Percentiles rank a stretch among this genome's conserved stretches.
phyloP scores from a whole-genome alignment of 2,329 filamentous ascomycete species.

The Xylaria sp. region DNA sequence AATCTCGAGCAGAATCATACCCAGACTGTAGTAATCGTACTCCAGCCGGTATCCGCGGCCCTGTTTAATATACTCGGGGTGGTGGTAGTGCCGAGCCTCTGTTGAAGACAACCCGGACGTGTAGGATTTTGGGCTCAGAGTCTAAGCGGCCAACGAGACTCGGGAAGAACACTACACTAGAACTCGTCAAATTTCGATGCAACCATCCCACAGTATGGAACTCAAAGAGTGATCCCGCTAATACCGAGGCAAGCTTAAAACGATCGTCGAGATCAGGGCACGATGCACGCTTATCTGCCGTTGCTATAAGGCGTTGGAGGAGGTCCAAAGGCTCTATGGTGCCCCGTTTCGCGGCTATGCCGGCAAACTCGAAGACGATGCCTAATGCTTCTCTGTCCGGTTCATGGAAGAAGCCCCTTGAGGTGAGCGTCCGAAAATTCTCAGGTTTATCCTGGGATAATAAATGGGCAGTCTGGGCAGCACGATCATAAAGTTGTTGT shows the following conservation, averaged over 20 bases:
- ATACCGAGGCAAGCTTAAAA: constrained; percentile 13
- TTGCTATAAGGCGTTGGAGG: constrained; percentile 7
- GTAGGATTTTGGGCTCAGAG: not conserved
- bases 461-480: constrained; percentile 11
- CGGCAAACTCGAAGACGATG: constrained; percentile 18
- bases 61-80: constrained; percentile 13
- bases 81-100: constrained; percentile 4
- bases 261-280: constrained; percentile 26
- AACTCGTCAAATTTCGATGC: constrained; percentile 16
- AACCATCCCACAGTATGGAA: constrained; percentile 28
- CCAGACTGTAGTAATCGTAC: constrained; percentile 25
- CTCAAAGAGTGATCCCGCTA: constrained; percentile 14
- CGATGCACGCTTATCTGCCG: not conserved
- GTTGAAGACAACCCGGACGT: constrained; percentile 7
- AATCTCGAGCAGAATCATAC: constrained; percentile 19
- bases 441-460: constrained; percentile 16
- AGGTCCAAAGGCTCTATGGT: constrained; percentile 1
- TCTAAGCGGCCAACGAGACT: too few relatives aligned
- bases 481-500: constrained; percentile 14
- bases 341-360: not conserved
- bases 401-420: constrained; percentile 23
- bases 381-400: constrained; percentile 18
- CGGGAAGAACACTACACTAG: constrained; percentile 22
- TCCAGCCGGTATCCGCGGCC: constrained; percentile 5
- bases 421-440: constrained; percentile 17